Evolutionary conservation across 1,284 basidiomycete genomes (phyloP), one percentile per base, ranked within the genome.

Genomic region (Stereum hirsutum): DNA sequence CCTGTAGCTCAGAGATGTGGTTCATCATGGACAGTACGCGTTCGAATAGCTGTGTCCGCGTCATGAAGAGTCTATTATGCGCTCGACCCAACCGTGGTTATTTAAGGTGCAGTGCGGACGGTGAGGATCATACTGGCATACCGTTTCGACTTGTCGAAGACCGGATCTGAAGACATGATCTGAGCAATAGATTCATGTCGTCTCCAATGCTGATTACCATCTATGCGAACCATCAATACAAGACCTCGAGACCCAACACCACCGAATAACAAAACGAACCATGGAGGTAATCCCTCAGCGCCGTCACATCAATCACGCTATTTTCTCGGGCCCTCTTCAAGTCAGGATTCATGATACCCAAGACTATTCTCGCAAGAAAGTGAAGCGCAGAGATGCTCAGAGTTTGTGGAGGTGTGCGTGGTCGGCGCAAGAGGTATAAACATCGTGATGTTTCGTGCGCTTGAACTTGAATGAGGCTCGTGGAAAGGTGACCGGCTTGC

Each of bases 91-190:
- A 20, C 33, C 7, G 23, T 12, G 2, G 39, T 42, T 12, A n/a
- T 17, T 17, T 27, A 14, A 14, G 4, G 15, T 15, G 10, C 21
- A 19, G n/a, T 12, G 3, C 27, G 37, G 28, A 23, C 12, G 2
- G 11, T 19, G 12, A 3, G 27, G 6, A n/a, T 19, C 17, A 19
- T 19, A 20, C 10, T 35, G 17, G 33, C 33, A n/a, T 8, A 30
- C 8, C 28, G 28, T 30, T 35, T 12, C 0, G 70, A 63, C 57
- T 85, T 87, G 59, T 82, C 74, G 49, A 89, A 87, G 3, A 67
- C 59, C 0, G 75, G 70, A 46, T 89, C 84, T 2, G 62, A 57
- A 24, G 67, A 62, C 42, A 89, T 58, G 12, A 82, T 49, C 2
- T 57, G 47, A 11, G 75, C 64, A 6, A 89, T 59, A 27, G 62